phyloP scores from a whole-genome alignment of 75 land plant genomes.

The Pinus taeda region DNA sequence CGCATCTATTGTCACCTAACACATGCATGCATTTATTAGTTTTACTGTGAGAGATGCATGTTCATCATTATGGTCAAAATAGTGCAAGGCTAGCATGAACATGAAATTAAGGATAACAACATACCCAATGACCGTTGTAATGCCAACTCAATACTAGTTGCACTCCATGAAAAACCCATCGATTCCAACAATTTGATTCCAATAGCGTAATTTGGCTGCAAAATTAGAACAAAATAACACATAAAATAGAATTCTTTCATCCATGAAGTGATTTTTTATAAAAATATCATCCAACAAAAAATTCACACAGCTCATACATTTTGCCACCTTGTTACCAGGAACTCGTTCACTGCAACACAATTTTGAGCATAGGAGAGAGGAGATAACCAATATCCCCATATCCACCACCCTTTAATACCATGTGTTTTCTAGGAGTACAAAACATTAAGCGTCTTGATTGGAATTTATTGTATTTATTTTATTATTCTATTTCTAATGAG shows the following conservation, averaged over 20 bases:
- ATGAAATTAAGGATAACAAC: constrained; percentile 45
- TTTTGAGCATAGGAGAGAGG: constrained; percentile 53
- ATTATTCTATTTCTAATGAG: too few species aligned
- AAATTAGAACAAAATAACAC: not conserved
- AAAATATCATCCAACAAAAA: not conserved
- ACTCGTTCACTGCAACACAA: constrained; percentile 48
- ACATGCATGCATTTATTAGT: not conserved
- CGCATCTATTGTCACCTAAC: too few species aligned
- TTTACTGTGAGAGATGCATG: constrained; percentile 11
- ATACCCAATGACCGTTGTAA: constrained; percentile 37
- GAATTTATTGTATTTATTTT: too few species aligned
- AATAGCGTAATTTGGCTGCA: constrained; percentile 12
- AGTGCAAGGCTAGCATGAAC: constrained; percentile 15
- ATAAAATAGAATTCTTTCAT: not conserved
- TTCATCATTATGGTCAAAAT: constrained; percentile 10
- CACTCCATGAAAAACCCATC: constrained; percentile 45
- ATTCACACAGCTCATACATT: constrained; percentile 26
- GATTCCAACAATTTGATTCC: constrained; percentile 43
- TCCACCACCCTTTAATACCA: constrained; percentile 50
- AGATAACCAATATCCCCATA: constrained; percentile 62
- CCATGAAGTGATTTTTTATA: not conserved
- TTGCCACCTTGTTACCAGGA: constrained; percentile 38
- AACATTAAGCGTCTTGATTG: too few species aligned
- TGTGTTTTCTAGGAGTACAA: not conserved
- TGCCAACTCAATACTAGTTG: constrained; percentile 62